Conservation (phyloP, 495 filamentous ascomycete genomes). For the Podospora fimiseda region DNA sequence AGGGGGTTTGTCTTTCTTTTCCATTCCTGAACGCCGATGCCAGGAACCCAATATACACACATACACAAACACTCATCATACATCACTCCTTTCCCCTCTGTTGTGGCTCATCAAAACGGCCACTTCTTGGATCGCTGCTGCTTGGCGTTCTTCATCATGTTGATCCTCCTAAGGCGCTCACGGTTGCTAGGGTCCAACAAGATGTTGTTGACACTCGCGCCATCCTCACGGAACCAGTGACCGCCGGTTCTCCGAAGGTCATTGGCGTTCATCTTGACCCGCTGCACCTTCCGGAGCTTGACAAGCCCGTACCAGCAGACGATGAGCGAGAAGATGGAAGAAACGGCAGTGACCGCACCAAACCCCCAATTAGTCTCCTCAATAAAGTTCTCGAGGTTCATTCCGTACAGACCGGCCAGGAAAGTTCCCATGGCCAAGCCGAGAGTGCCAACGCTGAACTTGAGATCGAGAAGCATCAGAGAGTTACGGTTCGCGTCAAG, state of each 20-base stretch:
- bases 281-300: slow-evolving; percentile 78
- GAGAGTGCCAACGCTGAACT: slow-evolving; percentile 91
- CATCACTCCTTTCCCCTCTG: background rate
- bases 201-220: slow-evolving; percentile 24
- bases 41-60: background rate
- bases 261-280: slow-evolving; percentile 76
- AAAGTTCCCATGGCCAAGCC: slow-evolving; percentile 89
- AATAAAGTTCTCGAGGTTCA: slow-evolving; percentile 98
- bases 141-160: slow-evolving; percentile 38
- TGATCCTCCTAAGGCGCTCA: slow-evolving; percentile 40
- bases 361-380: slow-evolving; percentile 95
- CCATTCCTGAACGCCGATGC: background rate
- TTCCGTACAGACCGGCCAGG: slow-evolving; percentile 93
- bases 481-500: slow-evolving; percentile 97
- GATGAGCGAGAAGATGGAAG: slow-evolving; percentile 63
- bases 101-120: slow-evolving; percentile 5
- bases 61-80: background rate
- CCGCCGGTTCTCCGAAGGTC: slow-evolving; percentile 20
- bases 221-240: slow-evolving; percentile 41
- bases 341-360: slow-evolving; percentile 60
- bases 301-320: slow-evolving; percentile 75
- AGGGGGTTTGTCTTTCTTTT: background rate
- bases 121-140: slow-evolving; percentile 31
- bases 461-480: slow-evolving; percentile 94
- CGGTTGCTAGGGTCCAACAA: slow-evolving; percentile 40